These are phyloP conservation scores for Funneliformis caledonium DNA, from an alignment of 371 early-diverging fungal genomes.

Conservation along the genomic window DNA sequence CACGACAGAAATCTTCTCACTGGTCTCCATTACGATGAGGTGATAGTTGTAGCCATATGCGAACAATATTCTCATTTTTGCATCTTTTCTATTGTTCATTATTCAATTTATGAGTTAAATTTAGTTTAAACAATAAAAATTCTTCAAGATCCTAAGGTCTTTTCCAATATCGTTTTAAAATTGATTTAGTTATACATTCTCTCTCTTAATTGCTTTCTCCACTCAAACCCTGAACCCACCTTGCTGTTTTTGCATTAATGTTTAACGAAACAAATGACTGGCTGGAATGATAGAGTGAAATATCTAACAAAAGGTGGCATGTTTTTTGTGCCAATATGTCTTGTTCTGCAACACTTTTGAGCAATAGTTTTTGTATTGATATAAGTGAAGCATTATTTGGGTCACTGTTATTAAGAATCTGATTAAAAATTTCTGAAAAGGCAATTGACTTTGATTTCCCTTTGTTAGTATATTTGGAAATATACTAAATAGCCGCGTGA, in stretches of 20 bases:
- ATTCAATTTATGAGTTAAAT: constrained; percentile 8
- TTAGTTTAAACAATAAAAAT: no score
- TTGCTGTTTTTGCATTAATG: not conserved
- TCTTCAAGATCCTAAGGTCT: constrained; percentile 3
- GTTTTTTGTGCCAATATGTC: constrained; percentile 9
- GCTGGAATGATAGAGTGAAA: no score
- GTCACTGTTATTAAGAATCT: no score
- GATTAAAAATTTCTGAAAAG: constrained; percentile 9
- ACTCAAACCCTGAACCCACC: not conserved
- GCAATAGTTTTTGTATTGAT: no score
- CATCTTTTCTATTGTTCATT: not conserved
- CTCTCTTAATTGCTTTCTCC: not conserved
- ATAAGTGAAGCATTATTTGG: no score
- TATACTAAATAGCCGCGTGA: not conserved
- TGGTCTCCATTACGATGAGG: not conserved
- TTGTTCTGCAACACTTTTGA: no score
- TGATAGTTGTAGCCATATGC: not conserved
- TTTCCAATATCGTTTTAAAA: constrained; percentile 5
- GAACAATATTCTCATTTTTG: not conserved
- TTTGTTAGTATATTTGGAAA: no score
- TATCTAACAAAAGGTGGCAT: constrained; percentile 6
- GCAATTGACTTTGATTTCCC: not conserved
- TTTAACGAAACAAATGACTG: no score
- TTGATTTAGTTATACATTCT: not conserved
- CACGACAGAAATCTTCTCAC: not conserved